Base-by-base conservation (phyloP, 2,329 filamentous ascomycete species). In the Monilinia laxa region DNA sequence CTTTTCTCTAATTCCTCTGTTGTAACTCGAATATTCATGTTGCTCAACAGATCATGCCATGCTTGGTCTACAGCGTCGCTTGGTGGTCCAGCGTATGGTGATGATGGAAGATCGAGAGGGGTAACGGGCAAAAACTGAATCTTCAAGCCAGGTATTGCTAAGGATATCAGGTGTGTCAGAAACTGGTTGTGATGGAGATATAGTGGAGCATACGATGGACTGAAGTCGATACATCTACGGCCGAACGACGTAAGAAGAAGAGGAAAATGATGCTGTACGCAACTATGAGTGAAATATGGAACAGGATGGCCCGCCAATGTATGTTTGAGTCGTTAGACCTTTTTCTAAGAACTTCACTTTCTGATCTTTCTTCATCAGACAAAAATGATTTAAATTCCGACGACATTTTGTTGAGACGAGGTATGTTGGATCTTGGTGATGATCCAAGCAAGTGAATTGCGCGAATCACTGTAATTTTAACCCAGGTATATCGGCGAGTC, bases 21-120 rank as follows among this genome's bases (percentile, higher is more conserved):
- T 28, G 66, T 54, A n/a, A 66, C 66, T 3, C 66, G 55, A 20
- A 68, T 65, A 18, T 53, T 65, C 4, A 65, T 68, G 12, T 65
- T 25, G n/a, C 31, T 45, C 40, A 68, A n/a, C 3, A 68, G 40
- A n/a, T 68, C 31, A 40, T 68, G 64, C 67, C 64, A 66, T n/a
- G 67, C 67, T 45, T 45, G 23, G 28, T 68, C 68, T 55, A 68
- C 58, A 1, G 35, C 25, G 16, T 57, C 25, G 25, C 57, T 51
- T 12, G 64, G 64, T 7, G 54, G 47, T 12, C 67, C 67, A 35
- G 57, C 49, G 25, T 66, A 66, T 9, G 55, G 64, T 7, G 60
- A 63, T 3, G 51, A 63, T 45, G 60, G 23, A n/a, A 63, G 60
- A 20, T 55, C 38, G 4, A 28, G 23, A 28, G 60, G 60, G 12